Evolutionary conservation across 352 stramenopile genomes (phyloP).

Genomic region (Globisporangium rhizosaccharum): DNA sequence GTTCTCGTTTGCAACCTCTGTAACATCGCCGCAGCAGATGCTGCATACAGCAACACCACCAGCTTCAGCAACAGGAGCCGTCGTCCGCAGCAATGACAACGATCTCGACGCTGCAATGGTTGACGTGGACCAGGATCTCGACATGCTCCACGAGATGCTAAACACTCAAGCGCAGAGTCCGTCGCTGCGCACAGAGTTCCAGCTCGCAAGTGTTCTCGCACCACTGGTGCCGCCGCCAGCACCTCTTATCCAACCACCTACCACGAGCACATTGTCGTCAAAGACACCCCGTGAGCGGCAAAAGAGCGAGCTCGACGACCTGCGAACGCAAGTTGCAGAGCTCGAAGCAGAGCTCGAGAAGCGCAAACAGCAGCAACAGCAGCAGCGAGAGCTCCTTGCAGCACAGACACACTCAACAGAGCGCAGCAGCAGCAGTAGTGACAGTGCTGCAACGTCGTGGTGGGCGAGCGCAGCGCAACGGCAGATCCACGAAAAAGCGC

Average conservation of each 20-base stretch:
- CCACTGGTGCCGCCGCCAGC: not conserved
- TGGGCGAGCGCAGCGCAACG: slow-evolving; percentile 4
- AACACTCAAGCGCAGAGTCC: not conserved
- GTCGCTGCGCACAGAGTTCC: not conserved
- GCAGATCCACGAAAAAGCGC: not conserved
- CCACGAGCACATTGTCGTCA: not conserved
- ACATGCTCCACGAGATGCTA: slow-evolving; percentile 6
- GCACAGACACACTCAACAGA: not conserved
- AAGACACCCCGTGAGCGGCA: slow-evolving; percentile 13
- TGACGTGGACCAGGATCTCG: slow-evolving; percentile 7
- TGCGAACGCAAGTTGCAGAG: slow-evolving; percentile 2
- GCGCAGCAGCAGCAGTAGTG: not conserved
- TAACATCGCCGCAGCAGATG: not conserved
- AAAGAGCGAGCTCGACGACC: slow-evolving; percentile 2
- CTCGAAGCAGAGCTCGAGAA: slow-evolving; percentile 3
- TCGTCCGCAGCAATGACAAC: too few species aligned
- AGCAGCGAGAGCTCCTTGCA: not conserved
- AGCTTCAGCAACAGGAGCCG: too few species aligned
- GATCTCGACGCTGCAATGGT: not conserved
- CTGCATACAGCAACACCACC: too few species aligned
- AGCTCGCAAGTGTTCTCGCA: not conserved
- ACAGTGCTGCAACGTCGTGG: not conserved
- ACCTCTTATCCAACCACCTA: too few species aligned
- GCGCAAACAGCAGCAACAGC: slow-evolving; percentile 3
- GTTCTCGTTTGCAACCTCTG: not conserved